phyloP scores from a whole-genome alignment of 768 basidiomycete species.

The Russula virescens region DNA sequence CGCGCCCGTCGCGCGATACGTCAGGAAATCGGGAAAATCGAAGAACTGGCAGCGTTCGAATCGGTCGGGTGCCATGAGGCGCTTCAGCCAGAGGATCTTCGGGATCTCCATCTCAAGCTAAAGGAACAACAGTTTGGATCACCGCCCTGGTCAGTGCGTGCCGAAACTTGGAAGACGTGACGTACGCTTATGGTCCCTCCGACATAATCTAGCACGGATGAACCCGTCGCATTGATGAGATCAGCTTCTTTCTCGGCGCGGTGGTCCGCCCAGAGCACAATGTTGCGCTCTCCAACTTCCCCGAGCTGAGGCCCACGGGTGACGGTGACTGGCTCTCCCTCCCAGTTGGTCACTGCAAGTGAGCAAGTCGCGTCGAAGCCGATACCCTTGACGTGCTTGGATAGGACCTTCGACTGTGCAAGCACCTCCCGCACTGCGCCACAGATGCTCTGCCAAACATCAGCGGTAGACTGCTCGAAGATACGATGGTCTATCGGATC shows the following conservation, averaged over 20 bases:
- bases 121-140: background rate
- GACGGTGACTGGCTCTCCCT: slow-evolving; percentile 70
- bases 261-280: slow-evolving; percentile 96
- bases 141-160: background rate
- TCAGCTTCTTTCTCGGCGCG: slow-evolving; percentile 90
- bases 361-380: slow-evolving; percentile 98
- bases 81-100: slow-evolving; percentile 95
- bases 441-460: slow-evolving; percentile 78
- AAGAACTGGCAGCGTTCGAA: slow-evolving; percentile 80
- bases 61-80: slow-evolving; percentile 63
- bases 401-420: slow-evolving; percentile 45
- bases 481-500: slow-evolving; percentile 81
- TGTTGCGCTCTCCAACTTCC: slow-evolving; percentile 65
- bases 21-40: slow-evolving; percentile 93
- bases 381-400: slow-evolving; percentile 70
- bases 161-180: background rate
- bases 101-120: slow-evolving; percentile 98
- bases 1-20: slow-evolving; percentile 78
- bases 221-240: slow-evolving; percentile 78
- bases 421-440: slow-evolving; percentile 60
- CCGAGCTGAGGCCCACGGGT: slow-evolving; percentile 64
- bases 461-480: slow-evolving; percentile 90
- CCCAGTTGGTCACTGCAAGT: slow-evolving; percentile 72
- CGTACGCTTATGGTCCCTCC: slow-evolving; percentile 92
- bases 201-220: slow-evolving; percentile 87